These are phyloP conservation scores for Kwoniella newhampshirensis DNA, from an alignment of 768 basidiomycete species.

Conservation along the genomic window DNA sequence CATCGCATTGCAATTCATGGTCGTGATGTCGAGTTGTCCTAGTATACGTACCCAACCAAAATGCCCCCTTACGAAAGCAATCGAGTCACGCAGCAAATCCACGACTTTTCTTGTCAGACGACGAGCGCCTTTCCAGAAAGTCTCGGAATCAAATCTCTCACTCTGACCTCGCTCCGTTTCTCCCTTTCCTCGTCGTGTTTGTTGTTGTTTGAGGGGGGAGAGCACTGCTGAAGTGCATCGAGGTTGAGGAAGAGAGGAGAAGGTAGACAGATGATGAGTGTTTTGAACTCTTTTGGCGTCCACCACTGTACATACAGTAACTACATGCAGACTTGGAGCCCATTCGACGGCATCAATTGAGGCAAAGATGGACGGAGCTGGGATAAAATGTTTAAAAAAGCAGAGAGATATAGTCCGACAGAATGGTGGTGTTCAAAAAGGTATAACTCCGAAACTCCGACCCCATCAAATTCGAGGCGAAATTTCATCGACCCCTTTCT, in stretches of 20 bases:
- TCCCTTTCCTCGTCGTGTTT: conserved; percentile 23
- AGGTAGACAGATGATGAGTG: conserved; percentile 17
- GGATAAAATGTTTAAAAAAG: conserved; percentile 15
- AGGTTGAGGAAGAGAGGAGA: conserved; percentile 21
- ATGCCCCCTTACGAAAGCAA: background rate
- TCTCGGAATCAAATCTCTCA: background rate
- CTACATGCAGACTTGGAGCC: background rate
- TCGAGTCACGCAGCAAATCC: too few relatives aligned
- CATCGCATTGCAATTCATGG: background rate
- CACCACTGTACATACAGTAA: background rate
- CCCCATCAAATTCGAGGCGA: conserved; percentile 8
- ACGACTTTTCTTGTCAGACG: too few relatives aligned
- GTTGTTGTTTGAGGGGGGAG: conserved; percentile 20
- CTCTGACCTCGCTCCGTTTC: conserved; percentile 51
- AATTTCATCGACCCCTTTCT: conserved; percentile 12
- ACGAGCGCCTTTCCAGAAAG: background rate
- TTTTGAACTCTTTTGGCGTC: conserved; percentile 5
- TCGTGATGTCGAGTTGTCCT: background rate
- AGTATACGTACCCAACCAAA: background rate
- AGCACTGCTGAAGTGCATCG: conserved; percentile 44
- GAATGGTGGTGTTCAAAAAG: background rate
- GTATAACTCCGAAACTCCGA: conserved; percentile 15
- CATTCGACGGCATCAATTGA: conserved; percentile 13
- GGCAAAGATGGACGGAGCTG: background rate
- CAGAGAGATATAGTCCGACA: background rate